Evolutionary conservation across 2,329 filamentous ascomycete species (phyloP), one percentile per base, ranked within the genome.

Genomic region (Monilinia aucupariae): DNA sequence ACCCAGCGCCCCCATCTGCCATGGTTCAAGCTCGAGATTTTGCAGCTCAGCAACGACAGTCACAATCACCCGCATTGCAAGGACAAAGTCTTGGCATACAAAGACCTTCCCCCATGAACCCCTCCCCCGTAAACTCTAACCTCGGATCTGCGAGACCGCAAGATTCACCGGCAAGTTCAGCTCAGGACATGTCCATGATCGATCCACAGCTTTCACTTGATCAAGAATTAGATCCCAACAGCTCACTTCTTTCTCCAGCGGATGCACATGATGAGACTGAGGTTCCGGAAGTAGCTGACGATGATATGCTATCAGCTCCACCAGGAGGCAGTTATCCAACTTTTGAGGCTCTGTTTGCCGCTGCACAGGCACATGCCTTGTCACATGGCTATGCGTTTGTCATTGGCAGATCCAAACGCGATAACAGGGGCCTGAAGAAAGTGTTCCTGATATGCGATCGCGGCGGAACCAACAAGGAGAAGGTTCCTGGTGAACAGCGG

Each of bases 301-400:
- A 67, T 30, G 69, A 71, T 27, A 73, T 74, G 71, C 67, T 74
- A 13, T 71, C 71, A 39, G 65, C 72, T 20, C 85, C 85, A 4
- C 85, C 85, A 1, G 83, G 87, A 69, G 85, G 85, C 8, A 86
- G 82, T 68, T 88, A 84, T 67, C 80, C 84, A 2, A 87, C 84
- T 2, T 77, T 88, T 32, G 85, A 88, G 65, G 83, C 84, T 9
- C 81, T 88, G 10, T 85, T 87, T 70, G 83, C 85, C 71, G 82
- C 82, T 37, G 85, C 87, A 22, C 75, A 87, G 63, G 77, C 79
- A n/a, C 87, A 87, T 70, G 87, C 85, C 70, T 85, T 85, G 0
- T 85, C 84, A 20, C 85, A 87, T 50, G 85, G 85, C 53, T 88
- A 87, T 72, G 85, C 85, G 9, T 85, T 87, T 59, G 85, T 88